Percentiles rank a stretch among this genome's conserved stretches.
Conservation (phyloP, 2,329 filamentous ascomycete genomes). For the Didymella segeticola region DNA sequence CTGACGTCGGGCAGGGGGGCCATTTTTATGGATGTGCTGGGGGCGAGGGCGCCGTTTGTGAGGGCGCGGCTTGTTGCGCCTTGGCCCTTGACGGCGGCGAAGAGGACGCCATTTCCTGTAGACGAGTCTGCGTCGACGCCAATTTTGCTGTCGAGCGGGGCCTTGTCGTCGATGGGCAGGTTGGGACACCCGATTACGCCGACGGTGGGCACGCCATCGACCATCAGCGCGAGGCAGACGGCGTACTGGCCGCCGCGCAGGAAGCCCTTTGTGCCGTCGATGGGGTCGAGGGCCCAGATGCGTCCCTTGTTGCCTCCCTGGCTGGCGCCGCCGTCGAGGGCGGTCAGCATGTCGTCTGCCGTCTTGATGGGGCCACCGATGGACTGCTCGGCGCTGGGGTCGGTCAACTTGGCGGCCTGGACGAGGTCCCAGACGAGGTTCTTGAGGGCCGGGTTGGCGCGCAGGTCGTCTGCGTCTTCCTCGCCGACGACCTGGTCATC, state of each 20-base stretch:
- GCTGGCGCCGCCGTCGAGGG: slow-evolving; percentile 68
- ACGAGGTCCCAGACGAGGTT: slow-evolving; percentile 87
- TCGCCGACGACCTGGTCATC: slow-evolving; percentile 91
- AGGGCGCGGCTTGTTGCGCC: slow-evolving; percentile 84
- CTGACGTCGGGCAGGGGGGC: slow-evolving; percentile 74
- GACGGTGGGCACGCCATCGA: slow-evolving; percentile 91
- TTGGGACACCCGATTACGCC: slow-evolving; percentile 96
- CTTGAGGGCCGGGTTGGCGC: slow-evolving; percentile 72
- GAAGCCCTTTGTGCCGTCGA: slow-evolving; percentile 98
- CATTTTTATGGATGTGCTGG: slow-evolving; percentile 80
- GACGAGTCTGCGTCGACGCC: slow-evolving; percentile 76
- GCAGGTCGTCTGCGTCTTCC: slow-evolving; percentile 85
- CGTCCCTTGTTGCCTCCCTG: slow-evolving; percentile 75
- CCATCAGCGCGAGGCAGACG: slow-evolving; percentile 88
- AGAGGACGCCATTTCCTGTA: slow-evolving; percentile 81
- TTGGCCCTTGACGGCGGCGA: slow-evolving; percentile 79
- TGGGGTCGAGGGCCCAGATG: slow-evolving; percentile 96
- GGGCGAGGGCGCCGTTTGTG: slow-evolving; percentile 61
- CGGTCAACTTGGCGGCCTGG: slow-evolving; percentile 71
- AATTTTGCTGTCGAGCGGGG: slow-evolving; percentile 72
- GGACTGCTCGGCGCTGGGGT: slow-evolving; percentile 68
- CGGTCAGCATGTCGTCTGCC: slow-evolving; percentile 68
- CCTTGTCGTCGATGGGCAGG: slow-evolving; percentile 83
- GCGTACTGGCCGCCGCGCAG: slow-evolving; percentile 96
- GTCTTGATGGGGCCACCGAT: slow-evolving; percentile 73